Evolutionary conservation across 176 grass and related monocot species (phyloP).

Genomic region (Aegilops bicornis): DNA sequence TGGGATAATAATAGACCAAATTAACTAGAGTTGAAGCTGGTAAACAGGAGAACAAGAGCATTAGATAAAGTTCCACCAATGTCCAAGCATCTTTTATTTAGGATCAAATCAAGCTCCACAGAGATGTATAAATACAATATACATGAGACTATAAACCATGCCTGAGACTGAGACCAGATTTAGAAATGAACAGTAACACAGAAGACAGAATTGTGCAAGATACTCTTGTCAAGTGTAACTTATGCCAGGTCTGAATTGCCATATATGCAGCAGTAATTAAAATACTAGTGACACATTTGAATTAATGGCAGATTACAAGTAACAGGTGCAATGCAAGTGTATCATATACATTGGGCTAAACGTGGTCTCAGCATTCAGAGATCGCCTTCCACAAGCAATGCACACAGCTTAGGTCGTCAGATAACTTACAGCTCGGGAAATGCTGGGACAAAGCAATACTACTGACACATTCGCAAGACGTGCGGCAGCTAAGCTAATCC

Average conservation of each 20-base stretch:
- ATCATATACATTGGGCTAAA: neutral
- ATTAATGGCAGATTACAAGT: neutral
- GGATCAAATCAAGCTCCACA: constrained; percentile 24
- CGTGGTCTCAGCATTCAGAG: neutral
- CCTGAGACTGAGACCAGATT: neutral
- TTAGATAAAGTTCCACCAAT: constrained; percentile 4
- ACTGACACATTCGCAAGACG: neutral
- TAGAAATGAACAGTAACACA: neutral
- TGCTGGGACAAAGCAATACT: neutral
- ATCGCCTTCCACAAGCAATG: neutral
- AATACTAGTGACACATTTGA: neutral
- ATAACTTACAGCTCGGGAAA: neutral
- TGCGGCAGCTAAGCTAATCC: neutral
- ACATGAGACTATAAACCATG: neutral
- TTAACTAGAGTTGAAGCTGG: constrained; percentile 26
- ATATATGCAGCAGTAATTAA: neutral
- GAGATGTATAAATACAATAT: neutral
- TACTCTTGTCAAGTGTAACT: constrained; percentile 3
- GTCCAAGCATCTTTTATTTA: constrained; percentile 10
- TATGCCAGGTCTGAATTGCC: neutral
- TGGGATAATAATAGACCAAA: constrained; percentile 35
- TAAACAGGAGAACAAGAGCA: constrained; percentile 23
- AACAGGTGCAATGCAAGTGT: neutral
- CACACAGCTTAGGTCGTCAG: neutral
- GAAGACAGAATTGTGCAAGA: neutral